Base-by-base conservation (phyloP, 495 filamentous ascomycete genomes). In the Penicillium roqueforti region DNA sequence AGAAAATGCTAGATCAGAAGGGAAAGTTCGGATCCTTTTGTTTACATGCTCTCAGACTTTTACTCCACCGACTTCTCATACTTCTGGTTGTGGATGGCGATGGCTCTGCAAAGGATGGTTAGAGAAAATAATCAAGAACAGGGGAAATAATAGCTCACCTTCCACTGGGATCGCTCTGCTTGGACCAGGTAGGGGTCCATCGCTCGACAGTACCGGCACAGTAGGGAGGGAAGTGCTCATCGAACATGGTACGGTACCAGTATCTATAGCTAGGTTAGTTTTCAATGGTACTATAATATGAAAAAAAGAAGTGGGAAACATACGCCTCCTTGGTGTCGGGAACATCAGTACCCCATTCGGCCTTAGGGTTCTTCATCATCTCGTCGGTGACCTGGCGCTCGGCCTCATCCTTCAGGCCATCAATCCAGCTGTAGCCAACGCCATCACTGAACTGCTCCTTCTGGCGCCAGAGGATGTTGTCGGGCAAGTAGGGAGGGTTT, bases 381-480 rank as follows among this genome's bases (percentile, higher is more conserved):
- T 97, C 93, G 66, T 97, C 91, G 20, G 87, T 92, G 38, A 98
- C 87, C 37, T 92, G 81, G 51, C 82, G 66, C 73, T 92, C 90
- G 55, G 93, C 95, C 56, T 86, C 84, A 68, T 97, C 95, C 80
- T 96, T 98, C 42, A 98, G 80, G 14, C 84, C 88, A 67, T 98
- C 95, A 72, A 97, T 97, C 93, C 93, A 98, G 56, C 95, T 91
- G 76, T 98, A 98, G 51, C 93, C 93, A 57, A 98, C 95, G 70
- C 93, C 93, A 66, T 98, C 93, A 50, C 85, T 90, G 77, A 98
- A 98, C 77, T 97, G 95, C 77, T 98, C 93, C 82, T 98, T 98
- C 77, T 98, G 93, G 64, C 93, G 82, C 88, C 89, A 98, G 36
- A 98, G 86, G 59, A 98, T 97, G 65, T 93, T 83, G 14, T 93